Evolutionary conservation across 2,329 filamentous ascomycete species (phyloP).

Genomic region (Alternaria tenuissima): DNA sequence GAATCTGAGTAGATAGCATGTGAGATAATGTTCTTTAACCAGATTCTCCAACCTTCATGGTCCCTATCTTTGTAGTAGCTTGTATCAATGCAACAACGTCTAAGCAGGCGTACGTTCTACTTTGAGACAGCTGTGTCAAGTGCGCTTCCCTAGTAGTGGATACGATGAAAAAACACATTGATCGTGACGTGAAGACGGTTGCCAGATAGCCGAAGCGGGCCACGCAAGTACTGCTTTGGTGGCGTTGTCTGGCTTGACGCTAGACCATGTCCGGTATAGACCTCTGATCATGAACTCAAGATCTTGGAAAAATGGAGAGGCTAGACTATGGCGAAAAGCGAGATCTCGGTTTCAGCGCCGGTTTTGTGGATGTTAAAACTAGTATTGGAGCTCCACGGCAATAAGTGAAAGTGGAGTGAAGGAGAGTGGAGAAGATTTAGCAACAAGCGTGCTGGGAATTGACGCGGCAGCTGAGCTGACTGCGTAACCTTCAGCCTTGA

Average conservation of each 20-base stretch:
- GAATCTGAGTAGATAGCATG: neutral
- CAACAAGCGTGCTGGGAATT: constrained; percentile 15
- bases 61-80: neutral
- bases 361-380: constrained; percentile 3
- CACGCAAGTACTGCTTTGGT: constrained; percentile 5
- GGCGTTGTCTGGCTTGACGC: constrained; percentile 5
- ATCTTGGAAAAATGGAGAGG: constrained; percentile 5
- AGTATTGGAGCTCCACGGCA: neutral
- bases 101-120: neutral
- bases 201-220: constrained; percentile 19
- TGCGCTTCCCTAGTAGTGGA: neutral
- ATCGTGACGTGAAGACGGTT: constrained; percentile 1
- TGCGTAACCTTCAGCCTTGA: constrained; percentile 14
- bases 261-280: neutral
- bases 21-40: neutral
- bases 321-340: neutral
- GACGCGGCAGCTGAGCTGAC: constrained; percentile 1
- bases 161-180: neutral
- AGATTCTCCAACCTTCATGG: neutral
- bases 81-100: neutral
- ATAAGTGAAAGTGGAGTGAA: neutral
- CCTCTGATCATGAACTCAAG: neutral
- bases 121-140: too few species aligned
- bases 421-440: constrained; percentile 2
- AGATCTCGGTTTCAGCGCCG: constrained; percentile 4